Conservation (phyloP, 2,329 filamentous ascomycete species). For the Neurospora sp. region DNA sequence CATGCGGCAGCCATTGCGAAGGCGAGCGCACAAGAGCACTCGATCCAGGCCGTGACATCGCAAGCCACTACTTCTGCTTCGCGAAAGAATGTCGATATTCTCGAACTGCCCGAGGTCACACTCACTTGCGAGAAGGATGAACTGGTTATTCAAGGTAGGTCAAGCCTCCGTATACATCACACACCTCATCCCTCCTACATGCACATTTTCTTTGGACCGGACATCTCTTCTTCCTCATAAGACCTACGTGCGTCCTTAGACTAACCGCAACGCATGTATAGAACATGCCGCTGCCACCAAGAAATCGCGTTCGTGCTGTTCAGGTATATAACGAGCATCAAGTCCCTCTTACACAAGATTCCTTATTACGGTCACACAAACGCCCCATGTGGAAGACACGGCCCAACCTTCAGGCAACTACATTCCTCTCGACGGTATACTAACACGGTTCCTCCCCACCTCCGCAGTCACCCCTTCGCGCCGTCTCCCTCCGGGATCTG, state of each 20-base stretch:
- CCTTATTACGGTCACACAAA: not conserved
- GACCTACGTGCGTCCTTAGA: not conserved
- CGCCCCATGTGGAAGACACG: not conserved
- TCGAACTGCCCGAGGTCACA: not conserved
- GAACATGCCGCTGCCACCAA: not conserved
- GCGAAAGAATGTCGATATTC: not conserved
- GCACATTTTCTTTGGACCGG: not conserved
- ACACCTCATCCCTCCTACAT: not conserved
- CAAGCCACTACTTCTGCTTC: not conserved
- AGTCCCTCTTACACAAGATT: not conserved
- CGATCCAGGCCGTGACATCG: too few species aligned
- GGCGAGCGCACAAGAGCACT: not conserved
- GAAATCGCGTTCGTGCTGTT: not conserved
- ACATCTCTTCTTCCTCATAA: not conserved
- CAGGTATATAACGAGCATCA: not conserved
- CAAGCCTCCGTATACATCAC: not conserved
- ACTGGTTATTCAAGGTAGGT: not conserved
- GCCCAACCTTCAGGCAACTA: not conserved
- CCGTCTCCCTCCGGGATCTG: constrained; percentile 21
- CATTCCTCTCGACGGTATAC: not conserved
- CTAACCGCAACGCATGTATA: not conserved
- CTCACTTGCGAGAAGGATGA: not conserved
- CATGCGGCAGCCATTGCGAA: not conserved
- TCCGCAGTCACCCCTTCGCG: not conserved
- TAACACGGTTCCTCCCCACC: not conserved